A percentile compares a stretch with the other conserved stretches of the same genome.
Conservation (phyloP, 192 early-diverging fungal species). For the Helicostylum pulchrum region DNA sequence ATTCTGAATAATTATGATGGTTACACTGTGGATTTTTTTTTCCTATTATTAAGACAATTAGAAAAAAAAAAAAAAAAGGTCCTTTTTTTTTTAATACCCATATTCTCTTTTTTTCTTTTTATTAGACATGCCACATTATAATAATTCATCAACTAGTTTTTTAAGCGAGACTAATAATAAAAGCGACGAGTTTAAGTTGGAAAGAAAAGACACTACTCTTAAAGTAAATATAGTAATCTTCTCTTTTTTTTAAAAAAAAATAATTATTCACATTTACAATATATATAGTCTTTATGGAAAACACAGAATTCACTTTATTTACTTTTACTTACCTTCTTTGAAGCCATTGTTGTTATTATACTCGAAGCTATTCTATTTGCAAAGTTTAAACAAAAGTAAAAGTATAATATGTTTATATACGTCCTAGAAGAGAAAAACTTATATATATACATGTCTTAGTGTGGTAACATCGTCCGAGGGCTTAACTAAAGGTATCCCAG, state of each 20-base stretch:
- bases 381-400: constrained; percentile 10
- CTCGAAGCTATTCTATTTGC: constrained; percentile 52
- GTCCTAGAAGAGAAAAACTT: no score
- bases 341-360: constrained; percentile 53
- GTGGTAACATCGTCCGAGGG: background rate
- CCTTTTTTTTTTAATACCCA: no score
- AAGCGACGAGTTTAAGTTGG: constrained; percentile 1
- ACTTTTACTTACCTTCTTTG: constrained; percentile 40
- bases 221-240: constrained; percentile 8
- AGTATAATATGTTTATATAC: background rate
- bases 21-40: no score
- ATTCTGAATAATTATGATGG: no score
- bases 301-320: constrained; percentile 26
- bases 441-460: no score
- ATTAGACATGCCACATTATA: background rate
- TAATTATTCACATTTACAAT: background rate
- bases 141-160: background rate
- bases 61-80: no score
- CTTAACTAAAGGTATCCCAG: constrained; percentile 49
- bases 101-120: background rate
- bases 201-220: background rate
- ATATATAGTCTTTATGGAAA: constrained; percentile 20
- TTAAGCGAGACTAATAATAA: constrained; percentile 2
- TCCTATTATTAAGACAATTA: no score
- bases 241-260: constrained; percentile 4